Conservation (phyloP, 441 rosid genomes). For the Adansonia madagascariensis region DNA sequence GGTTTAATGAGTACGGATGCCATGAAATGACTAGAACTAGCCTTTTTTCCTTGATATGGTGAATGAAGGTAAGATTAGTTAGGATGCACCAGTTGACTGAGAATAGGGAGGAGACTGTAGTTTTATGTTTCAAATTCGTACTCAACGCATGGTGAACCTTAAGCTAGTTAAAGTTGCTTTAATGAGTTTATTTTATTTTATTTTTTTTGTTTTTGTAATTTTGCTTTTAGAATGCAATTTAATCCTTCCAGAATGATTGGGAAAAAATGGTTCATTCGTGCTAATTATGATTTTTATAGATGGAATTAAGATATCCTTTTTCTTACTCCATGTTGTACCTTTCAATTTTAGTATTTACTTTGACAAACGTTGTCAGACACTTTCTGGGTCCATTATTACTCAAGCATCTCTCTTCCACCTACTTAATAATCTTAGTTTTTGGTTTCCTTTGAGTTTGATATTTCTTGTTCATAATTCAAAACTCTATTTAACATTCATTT, state of each 20-base stretch:
- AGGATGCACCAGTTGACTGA: background rate
- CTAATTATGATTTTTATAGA: conserved; percentile 8
- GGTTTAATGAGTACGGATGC: conserved; percentile 4
- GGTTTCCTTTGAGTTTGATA: conserved; percentile 14
- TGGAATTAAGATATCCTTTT: background rate
- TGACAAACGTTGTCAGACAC: background rate
- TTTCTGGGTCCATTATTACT: conserved; percentile 11
- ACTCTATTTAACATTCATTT: conserved; percentile 6
- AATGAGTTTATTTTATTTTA: background rate
- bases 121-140: conserved; percentile 4
- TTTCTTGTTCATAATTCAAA: background rate
- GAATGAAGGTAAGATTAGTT: conserved; percentile 16
- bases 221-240: conserved; percentile 2
- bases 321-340: background rate
- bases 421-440: background rate
- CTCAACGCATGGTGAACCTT: background rate
- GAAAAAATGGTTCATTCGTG: background rate
- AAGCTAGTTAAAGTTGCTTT: background rate
- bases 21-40: conserved; percentile 7
- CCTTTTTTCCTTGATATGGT: background rate
- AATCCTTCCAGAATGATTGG: background rate
- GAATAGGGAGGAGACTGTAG: background rate
- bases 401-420: background rate
- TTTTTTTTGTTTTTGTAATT: background rate
- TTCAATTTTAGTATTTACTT: background rate